phyloP scores from a whole-genome alignment of 2,329 filamentous ascomycete genomes.

The Penicillium sp. region DNA sequence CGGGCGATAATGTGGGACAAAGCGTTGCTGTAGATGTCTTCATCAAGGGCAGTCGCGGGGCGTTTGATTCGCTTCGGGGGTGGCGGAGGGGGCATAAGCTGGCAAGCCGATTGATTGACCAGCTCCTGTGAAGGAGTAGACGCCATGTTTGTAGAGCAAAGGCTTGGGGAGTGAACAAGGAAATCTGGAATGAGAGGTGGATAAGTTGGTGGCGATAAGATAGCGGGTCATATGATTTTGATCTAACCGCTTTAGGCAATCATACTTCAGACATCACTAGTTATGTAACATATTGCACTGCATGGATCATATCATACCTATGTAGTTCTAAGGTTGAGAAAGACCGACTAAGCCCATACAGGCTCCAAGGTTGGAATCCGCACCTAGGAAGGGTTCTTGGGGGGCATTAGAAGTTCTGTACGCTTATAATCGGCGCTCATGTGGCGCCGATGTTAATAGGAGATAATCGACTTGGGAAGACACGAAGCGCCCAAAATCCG shows the following conservation, averaged over 20 bases:
- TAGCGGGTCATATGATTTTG: slow-evolving; percentile 16
- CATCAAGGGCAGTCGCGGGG: slow-evolving; percentile 82
- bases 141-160: slow-evolving; percentile 25
- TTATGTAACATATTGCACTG: not conserved
- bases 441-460: too few relatives aligned
- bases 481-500: too few relatives aligned
- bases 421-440: too few relatives aligned
- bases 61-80: slow-evolving; percentile 86
- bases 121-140: slow-evolving; percentile 33
- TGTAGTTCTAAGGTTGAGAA: not conserved
- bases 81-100: slow-evolving; percentile 86
- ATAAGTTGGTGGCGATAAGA: slow-evolving; percentile 18
- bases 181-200: slow-evolving; percentile 5
- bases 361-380: too few relatives aligned
- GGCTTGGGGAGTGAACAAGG: not conserved
- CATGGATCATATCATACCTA: not conserved
- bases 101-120: slow-evolving; percentile 43
- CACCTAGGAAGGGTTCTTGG: too few relatives aligned
- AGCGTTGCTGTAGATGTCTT: slow-evolving; percentile 88
- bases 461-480: too few relatives aligned
- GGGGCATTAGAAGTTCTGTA: too few relatives aligned
- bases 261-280: not conserved
- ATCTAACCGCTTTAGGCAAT: slow-evolving; percentile 8
- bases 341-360: too few relatives aligned
- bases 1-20: slow-evolving; percentile 92